Evolutionary conservation across 2,329 filamentous ascomycete species (phyloP).

Genomic region (Pseudogymnoascus sp.): DNA sequence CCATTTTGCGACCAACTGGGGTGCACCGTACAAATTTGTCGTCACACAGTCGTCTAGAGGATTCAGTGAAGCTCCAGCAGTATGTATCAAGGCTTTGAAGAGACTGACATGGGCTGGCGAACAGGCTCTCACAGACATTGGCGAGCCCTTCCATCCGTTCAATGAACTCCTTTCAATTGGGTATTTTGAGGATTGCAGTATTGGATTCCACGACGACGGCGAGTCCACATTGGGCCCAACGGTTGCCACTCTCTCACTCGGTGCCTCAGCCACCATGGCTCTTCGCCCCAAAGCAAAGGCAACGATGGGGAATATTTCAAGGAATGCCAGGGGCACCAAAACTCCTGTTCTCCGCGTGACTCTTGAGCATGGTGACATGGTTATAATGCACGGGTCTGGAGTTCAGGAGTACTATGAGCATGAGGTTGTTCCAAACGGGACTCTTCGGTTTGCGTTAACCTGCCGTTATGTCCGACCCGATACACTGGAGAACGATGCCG

Average conservation of each 20-base stretch:
- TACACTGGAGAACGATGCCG: conserved; percentile 27
- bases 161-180: conserved; percentile 58
- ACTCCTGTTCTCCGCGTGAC: conserved; percentile 31
- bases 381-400: conserved; percentile 53
- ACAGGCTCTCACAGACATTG: conserved; percentile 28
- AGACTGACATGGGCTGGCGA: conserved; percentile 49
- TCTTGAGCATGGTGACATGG: conserved; percentile 56
- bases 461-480: conserved; percentile 43
- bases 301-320: conserved; percentile 23
- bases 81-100: conserved; percentile 43
- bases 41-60: conserved; percentile 45
- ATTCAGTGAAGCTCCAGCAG: conserved; percentile 41
- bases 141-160: conserved; percentile 36
- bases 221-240: conserved; percentile 55
- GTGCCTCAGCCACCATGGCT: conserved; percentile 49
- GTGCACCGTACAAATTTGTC: conserved; percentile 60
- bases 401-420: conserved; percentile 58
- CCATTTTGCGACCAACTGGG: conserved; percentile 42
- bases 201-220: conserved; percentile 60
- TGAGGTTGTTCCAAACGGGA: conserved; percentile 42
- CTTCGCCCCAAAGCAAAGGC: conserved; percentile 45
- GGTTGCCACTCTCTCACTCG: conserved; percentile 55
- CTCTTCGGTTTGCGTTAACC: conserved; percentile 50
- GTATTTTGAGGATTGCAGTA: conserved; percentile 53
- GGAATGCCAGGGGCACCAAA: conserved; percentile 28